Percentiles rank a stretch among this genome's conserved stretches.
Evolutionary conservation across 2,329 filamentous ascomycete species (phyloP).

Genomic region (Trichoderma afroharzianum): DNA sequence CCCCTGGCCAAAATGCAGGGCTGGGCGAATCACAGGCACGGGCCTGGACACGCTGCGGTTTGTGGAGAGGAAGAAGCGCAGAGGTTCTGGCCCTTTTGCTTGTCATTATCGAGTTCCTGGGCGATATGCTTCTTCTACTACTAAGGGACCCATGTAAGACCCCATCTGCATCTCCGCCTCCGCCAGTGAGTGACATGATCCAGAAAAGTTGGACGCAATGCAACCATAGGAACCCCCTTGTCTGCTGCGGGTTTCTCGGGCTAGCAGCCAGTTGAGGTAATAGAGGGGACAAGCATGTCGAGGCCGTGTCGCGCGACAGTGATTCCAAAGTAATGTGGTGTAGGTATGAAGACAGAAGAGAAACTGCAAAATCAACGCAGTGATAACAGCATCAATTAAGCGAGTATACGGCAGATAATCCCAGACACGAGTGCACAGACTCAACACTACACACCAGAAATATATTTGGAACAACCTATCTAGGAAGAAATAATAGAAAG

Average conservation of each 20-base stretch:
- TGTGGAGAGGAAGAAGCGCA: not conserved
- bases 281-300: not conserved
- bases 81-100: not conserved
- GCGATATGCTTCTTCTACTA: not conserved
- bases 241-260: not conserved
- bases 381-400: not conserved
- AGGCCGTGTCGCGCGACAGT: not conserved
- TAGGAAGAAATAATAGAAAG: not conserved
- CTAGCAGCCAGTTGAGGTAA: not conserved
- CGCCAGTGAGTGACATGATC: not conserved
- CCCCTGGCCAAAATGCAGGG: not conserved
- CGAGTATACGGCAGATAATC: not conserved
- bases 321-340: not conserved
- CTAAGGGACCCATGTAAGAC: not conserved
- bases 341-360: not conserved
- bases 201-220: not conserved
- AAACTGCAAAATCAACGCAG: not conserved
- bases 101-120: not conserved
- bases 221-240: not conserved
- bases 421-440: not conserved
- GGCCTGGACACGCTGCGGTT: conserved; percentile 4
- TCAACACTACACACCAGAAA: not conserved
- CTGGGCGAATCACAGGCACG: conserved; percentile 13
- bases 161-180: not conserved
- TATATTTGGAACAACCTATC: not conserved